These are phyloP conservation scores for Populus simonii DNA, from an alignment of 345 rosid genomes.

Conservation along the genomic window DNA sequence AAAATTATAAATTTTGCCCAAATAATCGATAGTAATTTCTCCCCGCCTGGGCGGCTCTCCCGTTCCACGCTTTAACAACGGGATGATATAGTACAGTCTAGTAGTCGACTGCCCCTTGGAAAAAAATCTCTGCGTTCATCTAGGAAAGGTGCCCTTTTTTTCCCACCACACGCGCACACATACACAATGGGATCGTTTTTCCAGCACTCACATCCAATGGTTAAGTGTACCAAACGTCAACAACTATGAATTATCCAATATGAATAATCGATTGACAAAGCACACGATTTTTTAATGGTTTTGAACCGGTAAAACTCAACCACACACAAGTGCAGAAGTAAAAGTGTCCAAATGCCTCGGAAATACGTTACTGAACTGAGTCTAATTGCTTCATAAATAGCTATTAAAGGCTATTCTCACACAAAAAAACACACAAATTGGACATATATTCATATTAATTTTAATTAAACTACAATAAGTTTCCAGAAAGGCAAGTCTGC, in stretches of 20 bases:
- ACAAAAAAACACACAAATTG: background rate
- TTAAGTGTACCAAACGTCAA: background rate
- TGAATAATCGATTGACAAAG: background rate
- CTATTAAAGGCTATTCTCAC: background rate
- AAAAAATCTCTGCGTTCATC: background rate
- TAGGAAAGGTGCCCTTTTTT: too few relatives aligned
- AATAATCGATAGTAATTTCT: too few relatives aligned
- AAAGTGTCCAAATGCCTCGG: background rate
- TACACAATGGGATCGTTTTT: background rate
- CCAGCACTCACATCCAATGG: background rate
- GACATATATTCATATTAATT: background rate
- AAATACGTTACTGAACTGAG: too few relatives aligned
- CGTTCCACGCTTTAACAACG: background rate
- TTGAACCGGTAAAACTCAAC: background rate
- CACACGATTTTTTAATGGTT: background rate
- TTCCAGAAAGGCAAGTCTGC: background rate
- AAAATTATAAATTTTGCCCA: too few relatives aligned
- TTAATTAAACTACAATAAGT: background rate
- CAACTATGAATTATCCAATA: background rate
- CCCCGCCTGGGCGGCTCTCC: background rate
- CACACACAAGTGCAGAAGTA: too few relatives aligned
- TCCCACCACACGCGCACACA: too few relatives aligned
- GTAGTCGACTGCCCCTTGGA: background rate
- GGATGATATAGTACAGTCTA: background rate
- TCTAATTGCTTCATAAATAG: too few relatives aligned